Percentiles rank a stretch among this genome's conserved stretches.
Conservation (phyloP, 495 filamentous ascomycete genomes). For the Penicillium simplicissimum region DNA sequence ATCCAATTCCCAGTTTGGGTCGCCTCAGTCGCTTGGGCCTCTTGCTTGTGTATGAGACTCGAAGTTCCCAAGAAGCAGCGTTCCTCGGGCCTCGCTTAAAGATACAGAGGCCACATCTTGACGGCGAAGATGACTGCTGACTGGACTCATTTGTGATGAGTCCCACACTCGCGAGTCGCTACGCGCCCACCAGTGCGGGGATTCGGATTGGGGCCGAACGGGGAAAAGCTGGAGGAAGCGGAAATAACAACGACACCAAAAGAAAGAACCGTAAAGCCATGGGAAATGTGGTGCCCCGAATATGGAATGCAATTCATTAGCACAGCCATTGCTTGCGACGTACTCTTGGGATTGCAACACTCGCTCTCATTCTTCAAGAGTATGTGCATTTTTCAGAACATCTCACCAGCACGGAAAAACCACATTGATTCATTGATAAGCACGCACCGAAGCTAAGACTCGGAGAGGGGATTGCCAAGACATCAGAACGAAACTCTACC, state of each 20-base stretch:
- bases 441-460: too few species aligned
- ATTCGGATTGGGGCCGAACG: neutral
- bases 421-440: too few species aligned
- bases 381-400: neutral
- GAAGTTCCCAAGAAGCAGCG: conserved; percentile 1
- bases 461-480: neutral
- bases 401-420: neutral
- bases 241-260: neutral
- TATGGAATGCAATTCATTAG: neutral
- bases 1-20: conserved; percentile 2
- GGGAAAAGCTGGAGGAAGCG: neutral
- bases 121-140: neutral
- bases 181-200: neutral
- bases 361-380: neutral
- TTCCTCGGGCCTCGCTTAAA: neutral
- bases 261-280: neutral
- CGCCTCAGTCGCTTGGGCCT: neutral
- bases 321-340: too few species aligned
- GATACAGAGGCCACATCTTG: neutral
- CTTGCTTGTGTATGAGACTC: neutral
- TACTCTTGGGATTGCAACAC: too few species aligned
- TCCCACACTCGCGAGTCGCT: neutral
- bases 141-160: neutral
- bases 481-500: neutral
- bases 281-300: neutral